Conservation (phyloP, 2,329 filamentous ascomycete genomes). For the Neophaeococcomyces aloes region DNA sequence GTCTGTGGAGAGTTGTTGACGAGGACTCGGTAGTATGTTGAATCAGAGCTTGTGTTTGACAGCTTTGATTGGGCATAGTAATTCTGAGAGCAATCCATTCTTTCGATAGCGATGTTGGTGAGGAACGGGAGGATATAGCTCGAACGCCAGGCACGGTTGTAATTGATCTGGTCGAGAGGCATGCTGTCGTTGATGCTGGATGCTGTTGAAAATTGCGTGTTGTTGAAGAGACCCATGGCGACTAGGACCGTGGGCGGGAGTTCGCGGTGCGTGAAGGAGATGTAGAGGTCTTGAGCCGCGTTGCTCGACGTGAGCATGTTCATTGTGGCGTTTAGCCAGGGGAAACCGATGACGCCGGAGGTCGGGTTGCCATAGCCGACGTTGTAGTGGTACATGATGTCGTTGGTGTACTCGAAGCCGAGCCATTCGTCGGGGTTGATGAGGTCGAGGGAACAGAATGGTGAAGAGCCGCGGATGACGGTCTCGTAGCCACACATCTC, state of each 20-base stretch:
- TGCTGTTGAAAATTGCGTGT: slow-evolving; percentile 45
- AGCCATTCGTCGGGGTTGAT: slow-evolving; percentile 56
- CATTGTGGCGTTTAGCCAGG: slow-evolving; percentile 56
- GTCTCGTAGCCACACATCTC: slow-evolving; percentile 57
- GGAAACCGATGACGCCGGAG: slow-evolving; percentile 50
- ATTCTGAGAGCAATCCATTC: slow-evolving; percentile 48
- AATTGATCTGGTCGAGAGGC: slow-evolving; percentile 53
- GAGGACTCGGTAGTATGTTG: slow-evolving; percentile 38
- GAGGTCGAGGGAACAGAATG: slow-evolving; percentile 50
- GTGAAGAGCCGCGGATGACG: slow-evolving; percentile 51
- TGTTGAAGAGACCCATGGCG: slow-evolving; percentile 60
- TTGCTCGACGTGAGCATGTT: slow-evolving; percentile 34
- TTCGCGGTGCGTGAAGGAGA: slow-evolving; percentile 61
- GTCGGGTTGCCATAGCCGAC: slow-evolving; percentile 52
- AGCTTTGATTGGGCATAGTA: slow-evolving; percentile 35
- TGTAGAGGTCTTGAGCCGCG: slow-evolving; percentile 48
- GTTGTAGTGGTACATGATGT: slow-evolving; percentile 56
- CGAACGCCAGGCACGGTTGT: slow-evolving; percentile 52
- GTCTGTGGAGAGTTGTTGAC: slow-evolving; percentile 43
- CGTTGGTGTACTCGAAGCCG: slow-evolving; percentile 55
- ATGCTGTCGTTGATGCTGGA: slow-evolving; percentile 53
- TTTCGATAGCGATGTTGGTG: slow-evolving; percentile 56
- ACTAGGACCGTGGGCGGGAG: slow-evolving; percentile 57
- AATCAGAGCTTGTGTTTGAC: neutral
- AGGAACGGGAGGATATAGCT: slow-evolving; percentile 55